A percentile compares a stretch with the other conserved stretches of the same genome.
These are phyloP conservation scores for Phyllosticta capitalensis DNA, from an alignment of 2,329 filamentous ascomycete genomes.

Conservation along the genomic window DNA sequence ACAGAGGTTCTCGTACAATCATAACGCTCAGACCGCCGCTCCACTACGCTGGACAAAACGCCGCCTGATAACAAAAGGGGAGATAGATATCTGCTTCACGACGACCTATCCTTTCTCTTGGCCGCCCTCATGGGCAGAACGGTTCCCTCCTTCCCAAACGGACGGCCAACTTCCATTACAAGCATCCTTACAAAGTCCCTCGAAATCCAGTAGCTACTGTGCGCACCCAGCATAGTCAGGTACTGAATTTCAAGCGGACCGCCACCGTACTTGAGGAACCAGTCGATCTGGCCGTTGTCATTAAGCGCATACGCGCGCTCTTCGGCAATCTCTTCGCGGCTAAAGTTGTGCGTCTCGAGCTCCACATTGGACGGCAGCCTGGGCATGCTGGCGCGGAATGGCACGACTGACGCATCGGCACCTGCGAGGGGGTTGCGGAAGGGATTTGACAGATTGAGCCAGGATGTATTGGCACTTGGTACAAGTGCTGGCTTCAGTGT, in stretches of 20 bases:
- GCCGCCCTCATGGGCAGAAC: constrained; percentile 45
- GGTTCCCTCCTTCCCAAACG: constrained; percentile 54
- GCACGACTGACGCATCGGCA: constrained; percentile 20
- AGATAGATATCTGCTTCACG: neutral
- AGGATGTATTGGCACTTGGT: constrained; percentile 55
- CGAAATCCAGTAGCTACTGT: constrained; percentile 87
- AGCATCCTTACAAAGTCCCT: constrained; percentile 83
- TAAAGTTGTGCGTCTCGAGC: constrained; percentile 91
- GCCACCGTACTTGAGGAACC: constrained; percentile 70
- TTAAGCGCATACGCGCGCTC: constrained; percentile 81
- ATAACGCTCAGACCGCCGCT: neutral
- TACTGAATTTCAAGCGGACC: constrained; percentile 93
- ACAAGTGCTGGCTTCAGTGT: constrained; percentile 70
- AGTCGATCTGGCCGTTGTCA: constrained; percentile 95
- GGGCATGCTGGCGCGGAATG: constrained; percentile 22
- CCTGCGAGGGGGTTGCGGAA: constrained; percentile 26
- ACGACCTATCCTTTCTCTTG: constrained; percentile 32
- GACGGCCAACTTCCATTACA: constrained; percentile 76
- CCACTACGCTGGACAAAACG: neutral
- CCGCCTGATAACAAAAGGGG: neutral
- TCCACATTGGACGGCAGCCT: constrained; percentile 55
- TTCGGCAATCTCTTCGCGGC: constrained; percentile 83
- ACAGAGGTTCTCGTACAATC: neutral
- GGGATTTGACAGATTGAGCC: constrained; percentile 32
- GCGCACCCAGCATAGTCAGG: constrained; percentile 90